These are phyloP conservation scores for Neonectria punicea DNA, from an alignment of 2,329 filamentous ascomycete genomes.

Conservation along the genomic window DNA sequence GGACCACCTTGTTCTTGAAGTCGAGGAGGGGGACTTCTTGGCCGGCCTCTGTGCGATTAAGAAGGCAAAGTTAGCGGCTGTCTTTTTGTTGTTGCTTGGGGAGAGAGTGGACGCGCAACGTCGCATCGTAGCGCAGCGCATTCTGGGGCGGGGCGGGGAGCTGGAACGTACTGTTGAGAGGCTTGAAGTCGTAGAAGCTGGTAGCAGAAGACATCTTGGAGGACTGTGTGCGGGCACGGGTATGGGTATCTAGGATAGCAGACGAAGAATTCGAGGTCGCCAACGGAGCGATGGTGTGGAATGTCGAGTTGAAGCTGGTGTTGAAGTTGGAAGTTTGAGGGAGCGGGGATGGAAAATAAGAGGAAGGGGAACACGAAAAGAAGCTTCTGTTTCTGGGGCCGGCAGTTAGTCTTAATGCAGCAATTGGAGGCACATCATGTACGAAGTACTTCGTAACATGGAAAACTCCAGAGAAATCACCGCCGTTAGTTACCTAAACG, in stretches of 20 bases:
- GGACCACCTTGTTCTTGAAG: conserved; percentile 91
- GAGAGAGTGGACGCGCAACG: not conserved
- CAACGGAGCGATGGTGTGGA: conserved; percentile 21
- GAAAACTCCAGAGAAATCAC: not conserved
- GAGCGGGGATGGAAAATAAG: not conserved
- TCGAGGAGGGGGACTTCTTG: conserved; percentile 73
- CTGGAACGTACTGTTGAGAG: conserved; percentile 75
- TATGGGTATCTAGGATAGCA: conserved; percentile 17
- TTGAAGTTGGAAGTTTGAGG: conserved; percentile 1
- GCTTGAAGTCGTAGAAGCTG: conserved; percentile 84
- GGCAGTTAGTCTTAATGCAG: conserved; percentile 14
- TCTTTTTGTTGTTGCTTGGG: not conserved
- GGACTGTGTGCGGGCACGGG: conserved; percentile 10
- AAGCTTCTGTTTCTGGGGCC: conserved; percentile 22
- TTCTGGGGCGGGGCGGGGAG: not conserved
- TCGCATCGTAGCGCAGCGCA: not conserved
- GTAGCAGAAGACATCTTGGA: conserved; percentile 54
- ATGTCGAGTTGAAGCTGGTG: conserved; percentile 9
- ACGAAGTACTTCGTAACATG: not conserved
- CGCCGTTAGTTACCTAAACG: not conserved
- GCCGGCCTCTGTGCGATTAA: conserved; percentile 61
- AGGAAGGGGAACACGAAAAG: conserved; percentile 1
- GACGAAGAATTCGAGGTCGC: conserved; percentile 13
- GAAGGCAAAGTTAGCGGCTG: conserved; percentile 26
- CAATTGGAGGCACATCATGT: not conserved